Evolutionary conservation across 768 basidiomycete genomes (phyloP).

Genomic region (Leucocoprinus birnbaumii): DNA sequence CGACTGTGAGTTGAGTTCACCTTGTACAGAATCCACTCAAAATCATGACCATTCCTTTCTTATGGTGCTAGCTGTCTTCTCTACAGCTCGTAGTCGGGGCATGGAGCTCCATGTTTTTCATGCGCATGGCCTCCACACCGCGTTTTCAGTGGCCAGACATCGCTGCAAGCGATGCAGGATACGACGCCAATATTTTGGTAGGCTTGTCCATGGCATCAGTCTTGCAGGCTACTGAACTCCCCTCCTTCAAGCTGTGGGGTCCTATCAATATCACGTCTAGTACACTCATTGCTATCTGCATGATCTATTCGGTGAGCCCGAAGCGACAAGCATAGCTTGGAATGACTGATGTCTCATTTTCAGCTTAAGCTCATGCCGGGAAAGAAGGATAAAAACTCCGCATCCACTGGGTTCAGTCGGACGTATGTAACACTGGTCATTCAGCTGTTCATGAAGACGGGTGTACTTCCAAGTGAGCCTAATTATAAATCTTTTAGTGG

Average conservation of each 20-base stretch:
- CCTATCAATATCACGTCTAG: neutral
- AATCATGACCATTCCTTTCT: neutral
- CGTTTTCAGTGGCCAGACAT: neutral
- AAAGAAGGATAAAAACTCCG: too few species aligned
- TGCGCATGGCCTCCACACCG: neutral
- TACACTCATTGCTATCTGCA: neutral
- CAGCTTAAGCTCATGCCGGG: too few species aligned
- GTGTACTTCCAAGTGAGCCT: neutral
- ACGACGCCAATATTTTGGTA: neutral
- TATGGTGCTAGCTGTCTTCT: neutral
- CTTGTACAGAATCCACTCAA: too few species aligned
- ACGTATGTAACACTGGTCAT: too few species aligned
- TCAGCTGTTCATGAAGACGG: too few species aligned
- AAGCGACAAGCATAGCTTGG: too few species aligned
- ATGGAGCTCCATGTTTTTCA: neutral
- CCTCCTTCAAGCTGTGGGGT: neutral
- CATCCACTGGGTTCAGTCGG: too few species aligned
- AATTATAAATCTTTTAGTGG: too few species aligned
- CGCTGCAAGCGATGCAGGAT: neutral
- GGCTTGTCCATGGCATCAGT: neutral
- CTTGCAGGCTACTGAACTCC: too few species aligned
- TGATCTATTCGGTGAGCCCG: neutral
- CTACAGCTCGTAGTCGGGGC: constrained; percentile 1
- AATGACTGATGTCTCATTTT: too few species aligned
- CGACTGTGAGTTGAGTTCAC: neutral